A percentile compares a stretch with the other conserved stretches of the same genome.
Conservation (phyloP, 805 yeast genomes). For the Zygoascus flipseniorum region DNA sequence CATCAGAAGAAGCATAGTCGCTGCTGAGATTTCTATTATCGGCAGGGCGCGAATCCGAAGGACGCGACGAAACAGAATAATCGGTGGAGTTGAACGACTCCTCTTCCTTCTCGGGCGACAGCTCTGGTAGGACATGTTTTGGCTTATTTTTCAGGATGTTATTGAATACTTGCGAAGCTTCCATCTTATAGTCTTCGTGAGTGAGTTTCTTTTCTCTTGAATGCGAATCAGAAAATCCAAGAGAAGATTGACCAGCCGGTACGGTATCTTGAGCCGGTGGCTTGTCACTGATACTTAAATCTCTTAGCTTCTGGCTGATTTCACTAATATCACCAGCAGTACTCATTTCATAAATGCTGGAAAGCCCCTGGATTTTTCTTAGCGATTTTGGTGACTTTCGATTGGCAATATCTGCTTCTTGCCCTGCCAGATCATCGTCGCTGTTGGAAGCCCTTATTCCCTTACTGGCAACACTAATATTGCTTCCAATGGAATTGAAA, state of each 20-base stretch:
- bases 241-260: background rate
- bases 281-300: background rate
- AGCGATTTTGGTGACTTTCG: background rate
- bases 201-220: background rate
- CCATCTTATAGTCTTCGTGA: background rate
- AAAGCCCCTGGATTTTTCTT: background rate
- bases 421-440: background rate
- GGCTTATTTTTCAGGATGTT: background rate
- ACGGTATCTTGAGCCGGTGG: background rate
- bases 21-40: background rate
- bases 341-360: conserved; percentile 18
- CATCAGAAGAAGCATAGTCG: background rate
- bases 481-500: background rate
- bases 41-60: background rate
- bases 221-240: background rate
- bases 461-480: conserved; percentile 9
- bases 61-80: background rate
- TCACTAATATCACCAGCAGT: conserved; percentile 17
- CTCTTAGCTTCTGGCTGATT: background rate
- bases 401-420: background rate
- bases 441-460: conserved; percentile 1
- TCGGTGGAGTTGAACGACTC: background rate
- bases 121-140: background rate
- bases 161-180: background rate
- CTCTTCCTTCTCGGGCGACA: background rate